Conservation (phyloP, 495 filamentous ascomycete species). For the Neurospora terricola region DNA sequence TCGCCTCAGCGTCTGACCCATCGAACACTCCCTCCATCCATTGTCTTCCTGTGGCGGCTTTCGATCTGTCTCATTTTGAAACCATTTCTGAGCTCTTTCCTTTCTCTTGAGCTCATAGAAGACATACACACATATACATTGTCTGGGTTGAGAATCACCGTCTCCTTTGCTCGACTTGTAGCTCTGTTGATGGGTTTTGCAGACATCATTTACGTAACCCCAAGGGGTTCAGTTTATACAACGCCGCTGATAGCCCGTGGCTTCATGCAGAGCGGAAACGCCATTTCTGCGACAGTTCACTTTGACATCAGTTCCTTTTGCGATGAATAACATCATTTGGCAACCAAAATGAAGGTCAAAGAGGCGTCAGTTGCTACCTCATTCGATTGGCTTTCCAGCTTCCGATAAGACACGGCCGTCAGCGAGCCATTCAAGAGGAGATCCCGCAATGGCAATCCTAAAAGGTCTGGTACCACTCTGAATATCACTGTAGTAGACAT, state of each 20-base stretch:
- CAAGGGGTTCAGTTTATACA: neutral
- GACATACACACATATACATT: neutral
- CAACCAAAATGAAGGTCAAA: neutral
- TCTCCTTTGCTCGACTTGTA: neutral
- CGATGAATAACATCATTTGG: neutral
- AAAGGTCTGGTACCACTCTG: constrained; percentile 2
- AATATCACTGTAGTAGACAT: neutral
- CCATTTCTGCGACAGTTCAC: neutral
- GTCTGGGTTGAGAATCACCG: neutral
- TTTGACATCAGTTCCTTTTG: neutral
- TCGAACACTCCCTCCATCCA: neutral
- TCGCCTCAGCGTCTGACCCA: neutral
- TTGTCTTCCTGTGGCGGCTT: neutral
- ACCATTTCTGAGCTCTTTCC: neutral
- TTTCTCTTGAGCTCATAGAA: neutral
- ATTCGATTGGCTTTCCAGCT: constrained; percentile 10
- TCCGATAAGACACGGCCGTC: constrained; percentile 10
- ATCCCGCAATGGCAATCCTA: neutral
- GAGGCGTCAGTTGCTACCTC: constrained; percentile 2
- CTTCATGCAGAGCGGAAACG: neutral
- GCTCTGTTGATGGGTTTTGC: neutral
- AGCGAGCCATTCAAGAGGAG: neutral
- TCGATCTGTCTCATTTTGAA: neutral
- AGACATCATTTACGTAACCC: neutral
- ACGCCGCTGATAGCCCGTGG: neutral